Evolutionary conservation across 345 rosid species (phyloP), one percentile per base, ranked within the genome.

Genomic region (Gossypioides kirkii): DNA sequence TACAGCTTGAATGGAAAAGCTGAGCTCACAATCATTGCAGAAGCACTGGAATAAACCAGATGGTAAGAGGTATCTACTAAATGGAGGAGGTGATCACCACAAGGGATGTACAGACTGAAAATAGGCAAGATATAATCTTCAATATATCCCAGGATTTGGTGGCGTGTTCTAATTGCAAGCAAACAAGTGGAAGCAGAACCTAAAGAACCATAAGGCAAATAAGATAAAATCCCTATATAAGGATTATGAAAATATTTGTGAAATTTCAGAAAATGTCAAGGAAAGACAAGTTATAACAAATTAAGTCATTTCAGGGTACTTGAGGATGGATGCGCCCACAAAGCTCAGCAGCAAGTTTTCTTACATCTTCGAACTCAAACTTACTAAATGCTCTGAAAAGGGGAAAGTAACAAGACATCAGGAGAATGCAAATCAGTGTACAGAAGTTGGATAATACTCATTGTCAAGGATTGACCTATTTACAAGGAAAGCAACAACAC

Each of bases 241-340:
- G 69, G 56, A 61, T 26, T 25, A 23, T 36, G 43, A 71, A 42
- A 58, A 14, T 67, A 41, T 47, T 6, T 49, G 41, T 17, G 28
- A 49, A 68, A 49, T 49, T 23, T 6, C 23, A 32, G 72, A 65
- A 43, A 20, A 60, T 28, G 42, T 62, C 73, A 70, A 70, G 41
- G 71, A 42, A 67, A 68, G 61, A 54, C 49, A 75, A 75, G 72
- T 32, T 53, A 75, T 26, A 43, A 56, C 5, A 54, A 61, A 73
- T 64, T 25, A 58, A 63, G 61, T 25, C 28, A 50, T 12, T 11
- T 59, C 52, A 55, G 65, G 11, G 55, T 74, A 91, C 98, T 84
- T 83, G 84, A 47, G 94, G 96, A 85, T 86, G 92, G 75, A 90
- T 81, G 72, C 96, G 98, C 20, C 98, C 98, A 85, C 89, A 94